phyloP scores from a whole-genome alignment of 2,329 filamentous ascomycete species.

The Penicillium sp. region DNA sequence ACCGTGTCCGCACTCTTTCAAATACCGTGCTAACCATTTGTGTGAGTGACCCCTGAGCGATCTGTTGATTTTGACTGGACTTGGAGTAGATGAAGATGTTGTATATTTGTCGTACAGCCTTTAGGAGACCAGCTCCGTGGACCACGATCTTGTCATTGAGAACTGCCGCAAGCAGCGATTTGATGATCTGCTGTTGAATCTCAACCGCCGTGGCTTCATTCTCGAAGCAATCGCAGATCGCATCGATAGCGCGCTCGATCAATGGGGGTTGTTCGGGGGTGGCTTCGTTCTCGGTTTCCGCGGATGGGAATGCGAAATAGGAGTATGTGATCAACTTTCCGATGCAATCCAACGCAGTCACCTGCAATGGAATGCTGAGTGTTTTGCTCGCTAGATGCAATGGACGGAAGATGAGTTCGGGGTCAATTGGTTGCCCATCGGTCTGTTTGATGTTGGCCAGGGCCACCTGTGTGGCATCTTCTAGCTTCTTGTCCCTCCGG shows the following conservation, averaged over 20 bases:
- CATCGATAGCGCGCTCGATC: constrained; percentile 97
- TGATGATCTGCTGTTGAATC: constrained; percentile 96
- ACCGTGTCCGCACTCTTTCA: constrained; percentile 82
- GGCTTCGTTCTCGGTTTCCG: constrained; percentile 33
- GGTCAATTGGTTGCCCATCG: constrained; percentile 78
- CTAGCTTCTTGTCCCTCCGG: constrained; percentile 79
- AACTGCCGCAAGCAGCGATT: constrained; percentile 91
- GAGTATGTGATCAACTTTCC: constrained; percentile 99
- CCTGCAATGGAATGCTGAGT: constrained; percentile 80
- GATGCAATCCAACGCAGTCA: constrained; percentile 92
- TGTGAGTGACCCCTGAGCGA: constrained; percentile 93
- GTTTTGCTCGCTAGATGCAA: constrained; percentile 87
- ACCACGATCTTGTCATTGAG: constrained; percentile 99
- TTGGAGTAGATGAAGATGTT: constrained; percentile 97
- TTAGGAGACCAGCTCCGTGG: constrained; percentile 90
- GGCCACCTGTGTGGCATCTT: constrained; percentile 78
- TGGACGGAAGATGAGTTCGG: constrained; percentile 88
- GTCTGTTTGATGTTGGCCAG: constrained; percentile 83
- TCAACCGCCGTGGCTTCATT: constrained; percentile 90
- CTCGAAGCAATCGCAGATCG: constrained; percentile 98
- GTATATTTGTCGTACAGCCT: constrained; percentile 96
- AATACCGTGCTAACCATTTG: constrained; percentile 99
- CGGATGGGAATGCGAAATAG: constrained; percentile 79
- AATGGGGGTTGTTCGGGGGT: constrained; percentile 63
- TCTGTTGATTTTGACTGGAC: constrained; percentile 91